Percentiles rank a stretch among this genome's conserved stretches.
phyloP scores from a whole-genome alignment of 306 rosid genomes.

The Acmispon strigosus region DNA sequence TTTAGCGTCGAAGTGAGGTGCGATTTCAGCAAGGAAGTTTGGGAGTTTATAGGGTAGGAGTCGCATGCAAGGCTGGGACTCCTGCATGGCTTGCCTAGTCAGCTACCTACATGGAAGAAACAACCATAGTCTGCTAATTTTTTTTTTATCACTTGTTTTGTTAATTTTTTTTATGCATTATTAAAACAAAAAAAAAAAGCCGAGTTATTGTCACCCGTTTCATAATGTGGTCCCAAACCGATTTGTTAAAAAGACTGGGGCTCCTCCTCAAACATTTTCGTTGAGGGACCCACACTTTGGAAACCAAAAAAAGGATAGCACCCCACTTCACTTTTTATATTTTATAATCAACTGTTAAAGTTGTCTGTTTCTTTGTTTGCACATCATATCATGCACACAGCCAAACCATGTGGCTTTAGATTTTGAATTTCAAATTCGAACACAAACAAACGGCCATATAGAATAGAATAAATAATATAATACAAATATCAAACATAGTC shows the following conservation, averaged over 20 bases:
- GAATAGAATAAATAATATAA: not conserved
- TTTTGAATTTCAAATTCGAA: constrained; percentile 81
- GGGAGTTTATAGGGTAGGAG: too few relatives aligned
- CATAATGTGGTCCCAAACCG: constrained; percentile 30
- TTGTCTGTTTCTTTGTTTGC: constrained; percentile 22
- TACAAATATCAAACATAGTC: not conserved
- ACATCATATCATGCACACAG: constrained; percentile 24
- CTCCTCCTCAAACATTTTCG: constrained; percentile 5
- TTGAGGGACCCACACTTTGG: constrained; percentile 32
- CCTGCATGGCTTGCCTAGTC: too few relatives aligned
- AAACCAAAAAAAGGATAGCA: constrained; percentile 7
- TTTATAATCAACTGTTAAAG: not conserved
- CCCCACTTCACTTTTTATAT: not conserved
- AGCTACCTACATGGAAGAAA: too few relatives aligned
- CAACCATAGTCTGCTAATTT: too few relatives aligned
- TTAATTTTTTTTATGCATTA: too few relatives aligned
- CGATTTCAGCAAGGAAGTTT: too few relatives aligned
- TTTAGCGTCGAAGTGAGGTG: too few relatives aligned
- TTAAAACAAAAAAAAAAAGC: too few relatives aligned
- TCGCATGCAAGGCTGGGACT: too few relatives aligned
- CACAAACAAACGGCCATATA: constrained; percentile 30
- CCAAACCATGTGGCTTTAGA: not conserved
- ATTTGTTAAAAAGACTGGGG: not conserved
- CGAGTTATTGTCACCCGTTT: not conserved
- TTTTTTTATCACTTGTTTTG: too few relatives aligned